Evolutionary conservation across 345 rosid genomes (phyloP), one percentile per base, ranked within the genome.

Genomic region (Aegle marmelos): DNA sequence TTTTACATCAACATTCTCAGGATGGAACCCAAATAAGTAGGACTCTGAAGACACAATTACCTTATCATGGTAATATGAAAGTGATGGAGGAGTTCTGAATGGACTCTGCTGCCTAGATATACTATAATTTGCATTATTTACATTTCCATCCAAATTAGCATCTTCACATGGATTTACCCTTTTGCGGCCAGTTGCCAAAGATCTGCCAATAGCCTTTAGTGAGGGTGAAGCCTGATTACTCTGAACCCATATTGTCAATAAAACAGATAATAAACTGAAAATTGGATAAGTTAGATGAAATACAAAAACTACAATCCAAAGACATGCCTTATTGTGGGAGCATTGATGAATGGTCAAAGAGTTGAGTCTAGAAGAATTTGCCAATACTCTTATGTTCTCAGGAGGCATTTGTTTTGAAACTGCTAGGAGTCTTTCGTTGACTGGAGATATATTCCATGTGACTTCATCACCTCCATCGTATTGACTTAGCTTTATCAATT

Each of bases 381-480:
- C 85, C 78, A 88, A 87, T 57, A 82, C 75, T 70, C 86, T 87
- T 59, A 86, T 75, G 75, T 85, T 80, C 79, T 88, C 88, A 6
- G 93, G 90, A 6, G 93, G 90, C 82, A 80, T 61, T 48, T 84
- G 82, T 87, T 92, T 95, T 7, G 97, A 88, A 60, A 89, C 83
- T 65, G 97, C 85, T 73, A 84, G 89, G 59, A 96, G 92, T 66
- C 94, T 90, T 86, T 94, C 89, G 72, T 89, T 91, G 73, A 96
- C 91, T 0, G 99, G 99, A 85, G 99, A 92, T 79, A 94, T 86
- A 90, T 88, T 96, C 99, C 99, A 96, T 9, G 94, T 91, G 37
- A 96, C 82, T 84, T 90, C 97, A 53, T 90, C 98, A 30, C 84
- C 90, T 33, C 90, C 92, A 76, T 96, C 99, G 81, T 91, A 91